Base-by-base conservation (phyloP, 1,139 yeast species). In the Saccharomyces uvarum region DNA sequence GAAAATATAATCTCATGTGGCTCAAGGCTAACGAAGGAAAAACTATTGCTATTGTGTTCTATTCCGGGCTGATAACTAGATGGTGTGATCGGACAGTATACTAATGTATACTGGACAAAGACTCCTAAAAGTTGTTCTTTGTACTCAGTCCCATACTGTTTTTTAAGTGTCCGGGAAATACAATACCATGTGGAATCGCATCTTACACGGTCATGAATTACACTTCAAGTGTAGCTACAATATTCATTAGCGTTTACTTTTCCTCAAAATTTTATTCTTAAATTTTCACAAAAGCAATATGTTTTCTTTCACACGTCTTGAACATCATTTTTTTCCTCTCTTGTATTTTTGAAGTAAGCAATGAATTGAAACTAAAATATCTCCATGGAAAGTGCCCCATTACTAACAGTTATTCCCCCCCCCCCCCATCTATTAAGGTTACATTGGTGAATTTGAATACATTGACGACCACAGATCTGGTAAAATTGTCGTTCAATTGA, bases 381-480 rank as follows among this genome's bases (percentile, higher is more conserved):
- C 26, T 38, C 21, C 2, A 16, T 38, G 44, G 19, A 19, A 38
- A 9, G 13, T 4, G 11, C 16, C 9, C 29, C 16, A 46, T 14
- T 66, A 65, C 74, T 71, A 69, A 68, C 70, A 63, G 53, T 53
- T 56, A 54, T 65, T 71, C 55, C 48, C 7, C 5, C 16, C 7
- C 5, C 16, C 27, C 14, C 49, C 31, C 26, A 24, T 24, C 26
- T 42, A 14, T 53, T 19, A 57, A 79, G 84, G 98, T 69, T 93
- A 93, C 93, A 91, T 93, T 80, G 98, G 95, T 70, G 99, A 93
- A 79, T 93, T 93, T 75, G 98, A 91, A 82, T 89, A 86, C 82
- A 91, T 91, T 70, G 98, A 91, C 74, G 98, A 91, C 81, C 98
- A 91, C 88, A 88, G 98, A 84, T 87, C 97, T 52, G 98, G 98